Evolutionary conservation across 306 rosid species (phyloP).

Genomic region (Cucumis melo): DNA sequence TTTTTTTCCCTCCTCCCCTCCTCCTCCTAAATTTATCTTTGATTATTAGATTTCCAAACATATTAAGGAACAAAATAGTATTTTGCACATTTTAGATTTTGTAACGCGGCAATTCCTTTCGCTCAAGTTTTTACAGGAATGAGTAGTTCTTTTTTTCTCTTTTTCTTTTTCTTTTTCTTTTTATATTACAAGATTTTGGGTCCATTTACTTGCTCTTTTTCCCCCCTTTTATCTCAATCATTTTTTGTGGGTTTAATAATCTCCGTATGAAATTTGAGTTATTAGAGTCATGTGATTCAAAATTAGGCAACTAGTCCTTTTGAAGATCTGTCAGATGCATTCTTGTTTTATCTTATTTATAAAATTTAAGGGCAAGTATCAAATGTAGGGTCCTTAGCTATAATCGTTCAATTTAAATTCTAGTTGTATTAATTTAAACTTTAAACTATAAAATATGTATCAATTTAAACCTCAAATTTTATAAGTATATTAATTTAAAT

Average conservation of each 20-base stretch:
- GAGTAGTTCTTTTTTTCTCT: background rate
- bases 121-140: background rate
- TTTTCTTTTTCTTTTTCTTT: no score
- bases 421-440: no score
- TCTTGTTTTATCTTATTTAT: background rate
- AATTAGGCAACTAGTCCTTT: no score
- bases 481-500: no score
- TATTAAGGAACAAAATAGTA: background rate
- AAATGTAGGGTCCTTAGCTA: no score
- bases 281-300: background rate
- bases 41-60: background rate
- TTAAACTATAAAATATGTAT: no score
- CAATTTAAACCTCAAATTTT: no score
- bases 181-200: background rate
- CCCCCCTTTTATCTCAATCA: background rate
- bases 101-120: background rate
- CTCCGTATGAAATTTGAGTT: background rate
- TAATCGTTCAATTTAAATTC: no score
- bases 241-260: background rate
- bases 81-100: constrained; percentile 1
- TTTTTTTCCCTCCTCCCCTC: background rate
- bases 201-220: background rate
- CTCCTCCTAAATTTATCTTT: background rate
- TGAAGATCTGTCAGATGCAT: background rate
- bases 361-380: no score